Evolutionary conservation across 2,329 filamentous ascomycete genomes (phyloP).

Genomic region (Ophiostoma sp.): DNA sequence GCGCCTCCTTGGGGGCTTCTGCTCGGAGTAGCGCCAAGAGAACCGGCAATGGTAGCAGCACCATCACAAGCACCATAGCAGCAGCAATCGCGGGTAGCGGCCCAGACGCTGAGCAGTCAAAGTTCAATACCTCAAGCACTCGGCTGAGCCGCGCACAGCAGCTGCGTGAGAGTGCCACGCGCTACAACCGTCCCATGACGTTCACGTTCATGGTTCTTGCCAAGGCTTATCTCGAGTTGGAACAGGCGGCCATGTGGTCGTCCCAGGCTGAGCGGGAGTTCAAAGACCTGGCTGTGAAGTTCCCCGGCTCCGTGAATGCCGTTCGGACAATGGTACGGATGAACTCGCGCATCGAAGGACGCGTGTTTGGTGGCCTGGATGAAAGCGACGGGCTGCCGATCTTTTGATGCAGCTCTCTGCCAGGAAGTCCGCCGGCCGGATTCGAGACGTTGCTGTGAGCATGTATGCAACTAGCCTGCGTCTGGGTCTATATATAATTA

Average conservation of each 20-base stretch:
- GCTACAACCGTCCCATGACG: slow-evolving; percentile 38
- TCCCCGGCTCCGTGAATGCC: slow-evolving; percentile 40
- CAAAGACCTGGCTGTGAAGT: slow-evolving; percentile 37
- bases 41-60: neutral
- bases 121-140: neutral
- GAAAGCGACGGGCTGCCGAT: neutral
- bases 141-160: slow-evolving; percentile 29
- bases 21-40: no score
- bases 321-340: slow-evolving; percentile 31
- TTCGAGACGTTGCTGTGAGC: no score
- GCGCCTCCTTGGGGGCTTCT: no score
- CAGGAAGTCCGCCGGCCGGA: no score
- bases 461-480: neutral
- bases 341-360: slow-evolving; percentile 28
- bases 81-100: neutral
- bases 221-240: slow-evolving; percentile 46
- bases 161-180: slow-evolving; percentile 36
- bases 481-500: neutral
- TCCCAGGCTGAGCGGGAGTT: slow-evolving; percentile 39
- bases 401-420: neutral
- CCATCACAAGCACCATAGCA: neutral
- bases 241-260: slow-evolving; percentile 46
- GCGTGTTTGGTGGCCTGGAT: slow-evolving; percentile 25
- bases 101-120: neutral
- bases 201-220: slow-evolving; percentile 46